Percentiles rank a stretch among this genome's conserved stretches.
phyloP scores from a whole-genome alignment of 2,329 filamentous ascomycete genomes.

The Didymella pinodella region DNA sequence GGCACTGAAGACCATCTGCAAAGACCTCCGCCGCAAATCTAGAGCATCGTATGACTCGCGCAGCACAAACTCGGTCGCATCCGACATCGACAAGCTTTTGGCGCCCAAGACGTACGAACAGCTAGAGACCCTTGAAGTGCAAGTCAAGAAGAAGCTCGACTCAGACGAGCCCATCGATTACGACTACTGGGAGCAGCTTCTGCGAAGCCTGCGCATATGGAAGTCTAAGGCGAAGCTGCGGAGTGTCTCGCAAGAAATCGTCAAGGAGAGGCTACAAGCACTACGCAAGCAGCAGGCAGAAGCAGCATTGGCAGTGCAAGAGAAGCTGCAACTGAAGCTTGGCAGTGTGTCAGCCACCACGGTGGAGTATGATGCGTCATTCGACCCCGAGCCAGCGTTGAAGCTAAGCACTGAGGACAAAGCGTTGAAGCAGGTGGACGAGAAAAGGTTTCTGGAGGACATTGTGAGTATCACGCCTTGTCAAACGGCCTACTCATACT shows the following conservation, averaged over 20 bases:
- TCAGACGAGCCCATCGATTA: slow-evolving; percentile 93
- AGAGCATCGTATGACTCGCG: slow-evolving; percentile 72
- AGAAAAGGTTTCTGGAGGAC: slow-evolving; percentile 65
- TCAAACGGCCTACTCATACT: not conserved
- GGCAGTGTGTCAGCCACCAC: slow-evolving; percentile 13
- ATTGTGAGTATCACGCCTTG: slow-evolving; percentile 53
- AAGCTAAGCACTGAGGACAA: slow-evolving; percentile 72
- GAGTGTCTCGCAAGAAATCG: slow-evolving; percentile 78
- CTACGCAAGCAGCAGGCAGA: slow-evolving; percentile 73
- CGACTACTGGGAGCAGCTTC: slow-evolving; percentile 95
- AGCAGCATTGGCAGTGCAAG: slow-evolving; percentile 66
- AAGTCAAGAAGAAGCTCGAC: slow-evolving; percentile 84
- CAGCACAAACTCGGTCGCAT: slow-evolving; percentile 80
- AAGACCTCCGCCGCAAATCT: slow-evolving; percentile 74
- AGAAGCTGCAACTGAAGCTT: slow-evolving; percentile 61
- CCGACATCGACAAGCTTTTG: slow-evolving; percentile 88
- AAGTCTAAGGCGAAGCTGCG: slow-evolving; percentile 88
- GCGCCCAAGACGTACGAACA: slow-evolving; percentile 86
- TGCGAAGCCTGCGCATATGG: slow-evolving; percentile 85
- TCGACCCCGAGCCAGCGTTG: slow-evolving; percentile 72
- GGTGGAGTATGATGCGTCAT: slow-evolving; percentile 48
- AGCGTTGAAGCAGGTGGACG: slow-evolving; percentile 63
- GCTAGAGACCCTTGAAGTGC: slow-evolving; percentile 82
- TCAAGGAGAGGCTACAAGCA: slow-evolving; percentile 71
- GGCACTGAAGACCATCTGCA: slow-evolving; percentile 84